Evolutionary conservation across 257 asterid species (phyloP).

Genomic region (Jacaranda copaia): DNA sequence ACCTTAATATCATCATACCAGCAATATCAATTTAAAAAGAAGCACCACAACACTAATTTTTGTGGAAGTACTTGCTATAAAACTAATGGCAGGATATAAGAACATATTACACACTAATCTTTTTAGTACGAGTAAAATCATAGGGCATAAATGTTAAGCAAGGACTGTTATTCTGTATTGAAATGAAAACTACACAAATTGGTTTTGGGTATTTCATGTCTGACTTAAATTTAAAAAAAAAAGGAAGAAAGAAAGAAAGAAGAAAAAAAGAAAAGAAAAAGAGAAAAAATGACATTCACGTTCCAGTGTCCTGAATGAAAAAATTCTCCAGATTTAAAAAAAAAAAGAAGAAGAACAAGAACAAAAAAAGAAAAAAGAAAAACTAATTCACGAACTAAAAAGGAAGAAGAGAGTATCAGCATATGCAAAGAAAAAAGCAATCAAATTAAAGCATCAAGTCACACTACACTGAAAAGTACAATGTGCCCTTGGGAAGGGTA

Average conservation of each 20-base stretch:
- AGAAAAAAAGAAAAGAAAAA: too few relatives aligned
- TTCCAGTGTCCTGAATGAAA: too few relatives aligned
- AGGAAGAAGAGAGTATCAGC: slow-evolving; percentile 13
- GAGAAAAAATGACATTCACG: too few relatives aligned
- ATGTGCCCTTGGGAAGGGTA: background rate
- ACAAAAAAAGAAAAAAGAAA: background rate
- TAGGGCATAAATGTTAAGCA: background rate
- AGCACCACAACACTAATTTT: slow-evolving; percentile 8
- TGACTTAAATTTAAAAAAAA: too few relatives aligned
- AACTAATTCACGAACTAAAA: slow-evolving; percentile 9
- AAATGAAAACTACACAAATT: background rate
- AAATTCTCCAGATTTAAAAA: too few relatives aligned
- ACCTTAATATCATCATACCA: background rate
- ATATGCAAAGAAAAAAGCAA: slow-evolving; percentile 19
- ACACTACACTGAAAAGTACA: background rate
- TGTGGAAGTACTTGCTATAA: background rate
- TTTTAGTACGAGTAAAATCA: background rate
- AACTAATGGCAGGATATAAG: slow-evolving; percentile 1
- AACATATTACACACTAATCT: background rate
- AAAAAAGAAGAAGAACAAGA: background rate
- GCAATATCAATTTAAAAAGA: slow-evolving; percentile 18
- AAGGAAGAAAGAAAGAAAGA: background rate
- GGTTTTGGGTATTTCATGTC: too few relatives aligned
- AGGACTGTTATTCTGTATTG: background rate
- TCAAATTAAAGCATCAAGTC: slow-evolving; percentile 10